A percentile compares a stretch with the other conserved stretches of the same genome.
phyloP scores from a whole-genome alignment of 352 stramenopile species.

The Globisporangium paroecandrum region DNA sequence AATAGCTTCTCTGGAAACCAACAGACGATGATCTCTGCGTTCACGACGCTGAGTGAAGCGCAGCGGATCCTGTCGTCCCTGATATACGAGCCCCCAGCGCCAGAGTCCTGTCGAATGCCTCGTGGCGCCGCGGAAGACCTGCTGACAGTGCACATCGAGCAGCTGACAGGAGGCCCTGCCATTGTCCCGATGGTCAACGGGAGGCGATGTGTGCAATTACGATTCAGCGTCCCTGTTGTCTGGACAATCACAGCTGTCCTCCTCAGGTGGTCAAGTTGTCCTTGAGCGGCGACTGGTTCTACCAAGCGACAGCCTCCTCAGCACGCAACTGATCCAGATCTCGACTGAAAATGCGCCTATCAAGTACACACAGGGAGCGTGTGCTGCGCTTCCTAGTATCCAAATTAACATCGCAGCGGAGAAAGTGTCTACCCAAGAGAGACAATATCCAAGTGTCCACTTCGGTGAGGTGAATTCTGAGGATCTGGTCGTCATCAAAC shows the following conservation, averaged over 20 bases:
- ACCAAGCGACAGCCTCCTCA: neutral
- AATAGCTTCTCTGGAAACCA: neutral
- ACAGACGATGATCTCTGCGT: constrained; percentile 9
- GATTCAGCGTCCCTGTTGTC: neutral
- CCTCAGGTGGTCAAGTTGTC: neutral
- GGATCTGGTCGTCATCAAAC: neutral
- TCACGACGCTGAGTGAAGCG: constrained; percentile 26
- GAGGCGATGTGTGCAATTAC: neutral
- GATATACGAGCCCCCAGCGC: constrained; percentile 16
- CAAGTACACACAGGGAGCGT: neutral
- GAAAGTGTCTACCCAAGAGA: neutral
- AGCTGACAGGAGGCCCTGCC: neutral
- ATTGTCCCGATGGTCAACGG: neutral
- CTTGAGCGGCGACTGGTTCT: constrained; percentile 8
- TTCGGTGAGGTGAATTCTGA: neutral
- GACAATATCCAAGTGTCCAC: neutral
- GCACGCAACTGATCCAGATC: constrained; percentile 2
- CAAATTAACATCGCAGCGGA: neutral
- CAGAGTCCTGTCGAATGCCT: neutral
- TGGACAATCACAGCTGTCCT: neutral
- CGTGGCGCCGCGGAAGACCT: neutral
- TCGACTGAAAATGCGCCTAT: neutral
- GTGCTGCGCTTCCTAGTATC: neutral
- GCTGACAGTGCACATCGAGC: constrained; percentile 4
- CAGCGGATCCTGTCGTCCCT: constrained; percentile 28